Evolutionary conservation across 2,329 filamentous ascomycete species (phyloP).

Genomic region (Pseudopyrenochaeta lycopersici): DNA sequence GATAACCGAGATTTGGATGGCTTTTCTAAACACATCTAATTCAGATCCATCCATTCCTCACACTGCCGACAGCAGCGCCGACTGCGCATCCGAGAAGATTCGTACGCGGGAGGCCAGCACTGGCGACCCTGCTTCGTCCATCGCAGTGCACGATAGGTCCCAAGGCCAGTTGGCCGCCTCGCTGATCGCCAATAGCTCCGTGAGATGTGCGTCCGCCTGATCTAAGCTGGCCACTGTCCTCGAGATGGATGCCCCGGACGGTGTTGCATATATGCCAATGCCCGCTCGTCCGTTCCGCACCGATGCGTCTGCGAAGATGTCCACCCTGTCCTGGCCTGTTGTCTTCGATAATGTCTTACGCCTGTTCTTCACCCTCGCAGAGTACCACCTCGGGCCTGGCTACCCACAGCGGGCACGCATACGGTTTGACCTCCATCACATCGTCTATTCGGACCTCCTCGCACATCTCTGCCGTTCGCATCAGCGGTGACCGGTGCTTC

Average conservation of each 20-base stretch:
- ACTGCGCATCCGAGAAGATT: neutral
- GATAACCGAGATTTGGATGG: too few relatives aligned
- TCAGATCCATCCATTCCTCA: too few relatives aligned
- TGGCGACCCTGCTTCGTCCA: neutral
- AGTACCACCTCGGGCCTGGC: constrained; percentile 17
- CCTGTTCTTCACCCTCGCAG: constrained; percentile 15
- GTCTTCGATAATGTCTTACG: constrained; percentile 6
- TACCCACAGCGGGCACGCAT: constrained; percentile 19
- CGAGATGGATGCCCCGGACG: constrained; percentile 5
- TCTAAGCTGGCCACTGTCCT: constrained; percentile 15
- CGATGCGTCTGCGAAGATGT: constrained; percentile 16
- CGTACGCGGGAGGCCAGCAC: neutral
- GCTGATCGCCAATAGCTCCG: too few relatives aligned
- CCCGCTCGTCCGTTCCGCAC: constrained; percentile 12
- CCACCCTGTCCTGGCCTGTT: constrained; percentile 14
- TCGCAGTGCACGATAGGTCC: neutral
- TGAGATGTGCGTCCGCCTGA: too few relatives aligned
- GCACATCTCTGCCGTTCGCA: constrained; percentile 20
- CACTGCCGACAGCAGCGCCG: neutral
- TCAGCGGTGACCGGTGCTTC: constrained; percentile 19
- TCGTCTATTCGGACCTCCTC: constrained; percentile 11
- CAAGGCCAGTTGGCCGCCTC: neutral
- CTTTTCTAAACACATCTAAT: too few relatives aligned
- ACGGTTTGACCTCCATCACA: constrained; percentile 21
- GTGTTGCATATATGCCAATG: too few relatives aligned